phyloP scores from a whole-genome alignment of 208 protist genomes.

The Trypanosoma lewisi region DNA sequence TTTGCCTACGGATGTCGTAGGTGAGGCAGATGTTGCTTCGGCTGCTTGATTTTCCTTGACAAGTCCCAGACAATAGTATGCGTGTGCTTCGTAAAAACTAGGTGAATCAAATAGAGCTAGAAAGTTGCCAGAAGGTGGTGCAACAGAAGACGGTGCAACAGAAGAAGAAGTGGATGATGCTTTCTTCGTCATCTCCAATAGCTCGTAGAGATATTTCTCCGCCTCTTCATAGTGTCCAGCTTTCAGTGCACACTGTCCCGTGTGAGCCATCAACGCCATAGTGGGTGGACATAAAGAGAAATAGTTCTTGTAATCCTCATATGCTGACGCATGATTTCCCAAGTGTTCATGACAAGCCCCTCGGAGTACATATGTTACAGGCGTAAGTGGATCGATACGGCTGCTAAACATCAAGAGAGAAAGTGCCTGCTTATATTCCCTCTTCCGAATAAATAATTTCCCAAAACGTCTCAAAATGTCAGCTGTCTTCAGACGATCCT shows the following conservation, averaged over 20 bases:
- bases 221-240: conserved; percentile 56
- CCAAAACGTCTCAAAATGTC: conserved; percentile 57
- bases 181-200: conserved; percentile 38
- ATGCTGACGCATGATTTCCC: conserved; percentile 39
- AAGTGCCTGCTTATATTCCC: conserved; percentile 57
- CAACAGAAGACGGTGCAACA: conserved; percentile 2
- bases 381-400: conserved; percentile 57
- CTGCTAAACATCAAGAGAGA: conserved; percentile 55
- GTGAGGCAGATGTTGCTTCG: background rate
- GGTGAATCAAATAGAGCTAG: conserved; percentile 22
- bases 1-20: conserved; percentile 1
- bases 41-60: conserved; percentile 28
- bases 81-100: conserved; percentile 68
- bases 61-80: conserved; percentile 78
- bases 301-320: conserved; percentile 85
- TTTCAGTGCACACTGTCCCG: conserved; percentile 79
- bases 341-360: conserved; percentile 77
- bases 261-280: conserved; percentile 73
- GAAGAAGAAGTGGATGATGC: conserved; percentile 15
- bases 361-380: conserved; percentile 68
- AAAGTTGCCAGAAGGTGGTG: conserved; percentile 3
- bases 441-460: conserved; percentile 52
- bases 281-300: conserved; percentile 62
- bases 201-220: conserved; percentile 39
- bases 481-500: conserved; percentile 33